Evolutionary conservation across 2,329 filamentous ascomycete genomes (phyloP), one percentile per base, ranked within the genome.

Genomic region (Trichoderma asperellum): DNA sequence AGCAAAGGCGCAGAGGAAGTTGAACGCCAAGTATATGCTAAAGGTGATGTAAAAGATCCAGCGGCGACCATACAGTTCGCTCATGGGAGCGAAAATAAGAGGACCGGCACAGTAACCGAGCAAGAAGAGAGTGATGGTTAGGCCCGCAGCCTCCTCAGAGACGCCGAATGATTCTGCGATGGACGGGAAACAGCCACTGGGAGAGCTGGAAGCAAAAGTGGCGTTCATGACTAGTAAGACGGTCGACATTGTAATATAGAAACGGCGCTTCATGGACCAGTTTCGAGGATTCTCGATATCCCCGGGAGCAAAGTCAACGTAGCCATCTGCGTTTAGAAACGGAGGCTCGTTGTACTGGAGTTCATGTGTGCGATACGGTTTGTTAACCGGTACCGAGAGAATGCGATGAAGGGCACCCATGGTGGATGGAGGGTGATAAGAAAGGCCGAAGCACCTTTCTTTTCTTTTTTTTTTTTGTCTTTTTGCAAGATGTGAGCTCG

Each of bases 51-150:
- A 83, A 72, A 87, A 85, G 58, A 88, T 82, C 80, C 81, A 85
- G 72, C 85, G 74, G 8, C 86, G 80, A 14, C 86, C 85, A 74
- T 85, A 88, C 69, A 88, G 85, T 75, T 89, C 87, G 47, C 82
- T 85, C 24, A 88, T 73, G 0, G 87, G 87, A 1, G 86, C 87
- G 73, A 87, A 89, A 2, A 88, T 60, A 2, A 90, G 78, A 0
- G 88, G 88, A 0, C 88, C 88, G 2, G 85, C 82, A 71, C 84
- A 85, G 75, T 89, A 90, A 4, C 79, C 86, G 4, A 88, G 79
- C 32, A 88, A 78, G 72, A 87, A 88, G 11, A 88, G 74, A 0
- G 85, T 86, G 55, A 86, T 84, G 1, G 84, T 84, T 10, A 88
- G 78, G 2, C 81, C 81, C 0, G 83, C 83, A 2, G 79, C 84